Percentiles rank a stretch among this genome's conserved stretches.
phyloP scores from a whole-genome alignment of 1,284 basidiomycete species.

The Phellopilus nigrolimitatus region DNA sequence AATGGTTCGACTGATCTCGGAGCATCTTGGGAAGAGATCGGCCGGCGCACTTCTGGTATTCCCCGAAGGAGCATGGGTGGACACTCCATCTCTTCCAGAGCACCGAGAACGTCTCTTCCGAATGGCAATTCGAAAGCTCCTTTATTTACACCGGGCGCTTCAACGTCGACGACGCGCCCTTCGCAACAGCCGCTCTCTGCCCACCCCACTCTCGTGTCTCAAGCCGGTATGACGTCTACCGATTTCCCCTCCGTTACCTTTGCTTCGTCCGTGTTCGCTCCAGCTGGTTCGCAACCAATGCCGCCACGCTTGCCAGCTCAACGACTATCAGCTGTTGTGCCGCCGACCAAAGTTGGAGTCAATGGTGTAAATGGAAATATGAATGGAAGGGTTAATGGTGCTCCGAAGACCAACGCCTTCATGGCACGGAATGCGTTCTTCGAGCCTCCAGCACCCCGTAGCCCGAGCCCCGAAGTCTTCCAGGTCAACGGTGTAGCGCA shows the following conservation, averaged over 20 bases:
- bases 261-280: constrained; percentile 1
- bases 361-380: neutral
- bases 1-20: constrained; percentile 31
- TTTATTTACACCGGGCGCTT: constrained; percentile 11
- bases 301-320: constrained; percentile 6
- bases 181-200: constrained; percentile 11
- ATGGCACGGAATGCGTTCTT: constrained; percentile 20
- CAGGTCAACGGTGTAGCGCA: neutral
- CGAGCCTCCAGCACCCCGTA: constrained; percentile 5
- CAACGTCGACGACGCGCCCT: constrained; percentile 2
- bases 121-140: constrained; percentile 11
- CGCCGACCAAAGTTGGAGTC: neutral
- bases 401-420: constrained; percentile 14
- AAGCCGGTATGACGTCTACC: constrained; percentile 7
- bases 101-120: constrained; percentile 10
- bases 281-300: neutral
- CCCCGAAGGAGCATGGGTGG: constrained; percentile 12
- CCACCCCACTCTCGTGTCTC: constrained; percentile 11
- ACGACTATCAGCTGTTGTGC: neutral
- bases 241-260: neutral
- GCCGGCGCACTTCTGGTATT: constrained; percentile 2
- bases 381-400: constrained; percentile 11
- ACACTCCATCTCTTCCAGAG: constrained; percentile 2
- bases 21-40: constrained; percentile 50
- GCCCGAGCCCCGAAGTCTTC: constrained; percentile 4